These are phyloP conservation scores for Phytophthora tubulina DNA, from an alignment of 352 stramenopile species.

Conservation along the genomic window DNA sequence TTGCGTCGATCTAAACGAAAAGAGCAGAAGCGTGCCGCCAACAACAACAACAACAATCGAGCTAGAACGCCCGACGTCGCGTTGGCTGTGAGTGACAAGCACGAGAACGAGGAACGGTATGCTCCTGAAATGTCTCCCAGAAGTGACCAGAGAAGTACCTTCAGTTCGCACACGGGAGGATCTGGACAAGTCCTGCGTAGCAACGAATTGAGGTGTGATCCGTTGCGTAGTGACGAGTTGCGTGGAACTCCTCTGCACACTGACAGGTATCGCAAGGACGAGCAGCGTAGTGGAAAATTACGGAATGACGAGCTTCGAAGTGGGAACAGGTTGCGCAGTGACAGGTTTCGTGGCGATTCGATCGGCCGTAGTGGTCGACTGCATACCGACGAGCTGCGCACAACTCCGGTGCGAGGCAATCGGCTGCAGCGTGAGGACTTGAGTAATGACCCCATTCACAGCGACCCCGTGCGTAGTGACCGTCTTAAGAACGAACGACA, in stretches of 20 bases:
- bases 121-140: constrained; percentile 36
- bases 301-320: constrained; percentile 17
- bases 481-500: constrained; percentile 22
- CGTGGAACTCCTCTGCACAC: constrained; percentile 7
- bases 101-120: constrained; percentile 40
- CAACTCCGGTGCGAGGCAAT: constrained; percentile 24
- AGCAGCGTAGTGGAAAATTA: constrained; percentile 19
- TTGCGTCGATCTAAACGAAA: constrained; percentile 31
- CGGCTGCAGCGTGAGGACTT: constrained; percentile 32
- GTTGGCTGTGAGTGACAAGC: constrained; percentile 43
- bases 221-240: constrained; percentile 25
- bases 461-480: constrained; percentile 29
- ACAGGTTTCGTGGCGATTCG: constrained; percentile 28
- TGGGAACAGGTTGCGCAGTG: constrained; percentile 21
- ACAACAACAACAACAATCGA: not conserved
- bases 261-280: constrained; percentile 25
- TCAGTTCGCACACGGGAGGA: constrained; percentile 29
- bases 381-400: constrained; percentile 32
- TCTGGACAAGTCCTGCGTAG: constrained; percentile 31
- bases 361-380: constrained; percentile 19
- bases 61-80: constrained; percentile 23
- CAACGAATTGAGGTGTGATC: constrained; percentile 34
- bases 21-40: constrained; percentile 5
- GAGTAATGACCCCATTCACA: constrained; percentile 25
- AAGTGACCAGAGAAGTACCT: constrained; percentile 31